Evolutionary conservation across 1,139 yeast species (phyloP), one percentile per base, ranked within the genome.

Genomic region (Pichia sp.): DNA sequence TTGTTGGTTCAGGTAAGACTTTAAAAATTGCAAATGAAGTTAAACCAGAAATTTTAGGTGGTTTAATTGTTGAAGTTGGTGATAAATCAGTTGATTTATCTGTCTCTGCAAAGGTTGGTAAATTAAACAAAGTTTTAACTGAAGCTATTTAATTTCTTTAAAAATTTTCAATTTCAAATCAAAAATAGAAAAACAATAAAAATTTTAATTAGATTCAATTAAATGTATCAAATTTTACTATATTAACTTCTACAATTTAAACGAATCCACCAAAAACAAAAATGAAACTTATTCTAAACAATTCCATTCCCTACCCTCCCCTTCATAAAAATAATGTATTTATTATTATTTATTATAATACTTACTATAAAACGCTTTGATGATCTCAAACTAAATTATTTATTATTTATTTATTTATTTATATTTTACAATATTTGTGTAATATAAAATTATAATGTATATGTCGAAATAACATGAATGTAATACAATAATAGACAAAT

Each of bases 51-150:
- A 86, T 92, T 63, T 77, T 87, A 65, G 98, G 99, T 63, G 99
- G 98, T 61, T 79, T 92, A 67, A 73, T 94, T 58, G 96, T 92
- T 51, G 96, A 90, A 70, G 90, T 92, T 60, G 97, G 94, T 64
- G 98, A 92, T 74, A 87, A 84, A 69, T 90, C 97, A 53, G 96
- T 89, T 59, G 99, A 92, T 69, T 78, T 92, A 67, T 84, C 95
- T 50, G 80, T 92, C 59, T 75, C 92, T 51, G 70, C 87, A 63
- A 89, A 83, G 77, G 81, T 92, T 64, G 75, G 85, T 66, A 87
- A 79, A 72, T 82, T 90, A 71, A 92, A 94, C 83, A 80, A 85
- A 70, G 80, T 86, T 60, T 81, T 92, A 67, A 74, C 78, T 61
- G 96, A 89, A 71, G 74, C 95, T 57, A 76, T 87, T 68, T 87